Conservation (phyloP, 352 stramenopile species). For the Pythium diclinum region DNA sequence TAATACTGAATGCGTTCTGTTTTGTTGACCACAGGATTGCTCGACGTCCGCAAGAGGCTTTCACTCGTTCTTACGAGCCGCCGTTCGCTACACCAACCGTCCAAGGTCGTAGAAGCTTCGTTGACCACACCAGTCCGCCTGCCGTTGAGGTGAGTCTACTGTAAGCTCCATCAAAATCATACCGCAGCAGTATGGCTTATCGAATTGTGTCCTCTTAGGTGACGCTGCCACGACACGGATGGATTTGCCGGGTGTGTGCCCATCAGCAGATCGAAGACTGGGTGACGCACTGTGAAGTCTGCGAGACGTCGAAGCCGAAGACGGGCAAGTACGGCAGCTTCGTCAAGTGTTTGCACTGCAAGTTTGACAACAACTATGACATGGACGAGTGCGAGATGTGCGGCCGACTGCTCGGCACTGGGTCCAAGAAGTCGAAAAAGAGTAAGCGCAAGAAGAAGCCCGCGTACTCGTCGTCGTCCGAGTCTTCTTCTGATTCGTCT, state of each 20-base stretch:
- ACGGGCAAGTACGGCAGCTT: conserved; percentile 45
- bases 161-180: not conserved
- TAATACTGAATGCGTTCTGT: no score
- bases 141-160: conserved; percentile 25
- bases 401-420: conserved; percentile 34
- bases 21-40: not conserved
- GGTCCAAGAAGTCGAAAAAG: conserved; percentile 39
- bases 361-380: conserved; percentile 79
- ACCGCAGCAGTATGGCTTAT: no score
- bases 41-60: conserved; percentile 21
- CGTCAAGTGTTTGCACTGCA: conserved; percentile 59
- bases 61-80: conserved; percentile 24
- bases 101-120: conserved; percentile 27
- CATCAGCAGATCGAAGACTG: conserved; percentile 70
- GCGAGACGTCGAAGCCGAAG: conserved; percentile 60
- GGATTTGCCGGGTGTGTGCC: conserved; percentile 64
- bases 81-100: conserved; percentile 36
- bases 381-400: conserved; percentile 70
- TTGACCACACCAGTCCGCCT: conserved; percentile 33
- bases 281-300: conserved; percentile 70
- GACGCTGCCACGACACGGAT: conserved; percentile 39
- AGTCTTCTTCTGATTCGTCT: conserved; percentile 32
- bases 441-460: conserved; percentile 33
- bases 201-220: not conserved
- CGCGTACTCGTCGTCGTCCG: conserved; percentile 36